Percentiles rank a stretch among this genome's conserved stretches.
Conservation (phyloP, 1,284 basidiomycete species). For the Puccinia sorghi region DNA sequence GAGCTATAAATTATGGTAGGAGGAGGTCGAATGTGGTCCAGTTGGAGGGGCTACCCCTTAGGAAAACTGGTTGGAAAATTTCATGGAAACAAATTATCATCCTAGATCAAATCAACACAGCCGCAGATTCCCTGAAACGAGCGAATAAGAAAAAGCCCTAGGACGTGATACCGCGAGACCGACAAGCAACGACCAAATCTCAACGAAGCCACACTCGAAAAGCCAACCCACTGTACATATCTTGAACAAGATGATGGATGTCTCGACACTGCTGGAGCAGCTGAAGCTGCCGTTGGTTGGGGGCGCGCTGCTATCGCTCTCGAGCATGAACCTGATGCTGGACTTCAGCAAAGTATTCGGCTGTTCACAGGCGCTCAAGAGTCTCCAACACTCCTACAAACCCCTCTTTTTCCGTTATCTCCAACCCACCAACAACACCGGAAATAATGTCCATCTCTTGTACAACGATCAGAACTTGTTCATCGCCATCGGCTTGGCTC, state of each 20-base stretch:
- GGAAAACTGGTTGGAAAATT: too few species aligned
- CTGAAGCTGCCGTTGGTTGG: slow-evolving; percentile 16
- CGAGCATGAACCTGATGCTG: neutral
- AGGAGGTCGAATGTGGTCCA: neutral
- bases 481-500: slow-evolving; percentile 2
- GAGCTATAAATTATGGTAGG: neutral
- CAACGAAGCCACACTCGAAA: too few species aligned
- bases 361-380: slow-evolving; percentile 14
- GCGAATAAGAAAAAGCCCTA: too few species aligned
- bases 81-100: too few species aligned
- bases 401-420: neutral
- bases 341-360: slow-evolving; percentile 33
- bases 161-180: too few species aligned
- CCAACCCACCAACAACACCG: neutral
- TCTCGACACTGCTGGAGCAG: neutral
- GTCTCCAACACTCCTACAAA: neutral
- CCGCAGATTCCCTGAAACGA: too few species aligned
- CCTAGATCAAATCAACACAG: too few species aligned
- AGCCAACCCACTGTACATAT: too few species aligned
- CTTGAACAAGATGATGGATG: neutral
- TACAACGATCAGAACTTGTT: slow-evolving; percentile 11
- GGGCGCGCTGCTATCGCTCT: slow-evolving; percentile 9
- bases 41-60: too few species aligned
- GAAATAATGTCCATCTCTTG: neutral
- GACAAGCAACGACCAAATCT: too few species aligned